Conservation (phyloP, 73 alveolate species). For the Uronychia binucleata region DNA sequence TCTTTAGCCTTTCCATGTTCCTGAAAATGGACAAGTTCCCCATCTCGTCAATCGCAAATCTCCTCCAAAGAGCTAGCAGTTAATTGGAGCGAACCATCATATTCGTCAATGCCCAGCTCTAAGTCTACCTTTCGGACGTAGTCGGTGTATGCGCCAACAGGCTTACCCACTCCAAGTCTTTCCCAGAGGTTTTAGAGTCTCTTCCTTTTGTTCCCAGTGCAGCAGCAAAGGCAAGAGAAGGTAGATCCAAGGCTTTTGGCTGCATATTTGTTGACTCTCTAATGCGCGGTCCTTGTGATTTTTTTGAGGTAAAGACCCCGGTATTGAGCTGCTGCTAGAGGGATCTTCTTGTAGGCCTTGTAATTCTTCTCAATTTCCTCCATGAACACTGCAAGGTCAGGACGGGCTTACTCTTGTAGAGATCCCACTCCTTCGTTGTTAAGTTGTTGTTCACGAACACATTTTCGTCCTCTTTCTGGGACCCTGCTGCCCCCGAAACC, state of each 20-base stretch:
- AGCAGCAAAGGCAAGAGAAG: neutral
- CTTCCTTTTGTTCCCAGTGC: neutral
- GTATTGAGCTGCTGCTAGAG: neutral
- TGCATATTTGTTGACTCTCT: neutral
- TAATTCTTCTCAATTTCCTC: neutral
- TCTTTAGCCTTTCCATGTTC: slow-evolving; percentile 6
- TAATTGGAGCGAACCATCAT: neutral
- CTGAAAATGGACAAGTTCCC: slow-evolving; percentile 6
- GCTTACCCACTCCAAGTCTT: slow-evolving; percentile 5
- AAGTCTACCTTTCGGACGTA: slow-evolving; percentile 11
- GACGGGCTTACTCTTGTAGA: neutral
- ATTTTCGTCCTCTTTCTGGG: neutral
- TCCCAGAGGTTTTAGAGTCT: slow-evolving; percentile 11
- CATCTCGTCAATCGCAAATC: slow-evolving; percentile 6
- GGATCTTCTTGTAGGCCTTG: neutral
- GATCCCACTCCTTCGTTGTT: neutral
- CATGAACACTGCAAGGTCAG: neutral
- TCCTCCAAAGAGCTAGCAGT: neutral
- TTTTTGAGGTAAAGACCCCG: neutral
- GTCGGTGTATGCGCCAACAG: slow-evolving; percentile 10
- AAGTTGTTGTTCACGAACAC: neutral
- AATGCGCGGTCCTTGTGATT: neutral
- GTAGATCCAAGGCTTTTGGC: neutral
- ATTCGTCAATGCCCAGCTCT: neutral
- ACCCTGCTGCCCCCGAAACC: neutral